phyloP scores from a whole-genome alignment of 2,329 filamentous ascomycete species.

The Leptodontidium sp. region DNA sequence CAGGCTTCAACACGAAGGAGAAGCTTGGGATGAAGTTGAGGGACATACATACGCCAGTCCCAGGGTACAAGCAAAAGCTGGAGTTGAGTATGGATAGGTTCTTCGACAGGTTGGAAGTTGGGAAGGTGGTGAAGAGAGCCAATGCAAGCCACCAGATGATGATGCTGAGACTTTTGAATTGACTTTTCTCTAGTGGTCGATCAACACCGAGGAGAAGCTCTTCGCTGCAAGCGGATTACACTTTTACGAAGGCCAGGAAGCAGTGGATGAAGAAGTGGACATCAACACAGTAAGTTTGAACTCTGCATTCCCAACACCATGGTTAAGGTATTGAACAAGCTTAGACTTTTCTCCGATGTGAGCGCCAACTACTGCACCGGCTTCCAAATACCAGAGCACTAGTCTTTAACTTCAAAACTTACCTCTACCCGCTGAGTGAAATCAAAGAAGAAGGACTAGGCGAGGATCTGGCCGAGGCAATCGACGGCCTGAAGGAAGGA shows the following conservation, averaged over 20 bases:
- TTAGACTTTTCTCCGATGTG: slow-evolving; percentile 59
- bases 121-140: slow-evolving; percentile 60
- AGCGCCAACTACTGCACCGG: slow-evolving; percentile 68
- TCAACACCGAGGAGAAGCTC: slow-evolving; percentile 52
- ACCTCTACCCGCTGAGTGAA: slow-evolving; percentile 62
- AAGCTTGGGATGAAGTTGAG: slow-evolving; percentile 62
- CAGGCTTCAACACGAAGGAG: slow-evolving; percentile 62
- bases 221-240: slow-evolving; percentile 52
- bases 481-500: slow-evolving; percentile 65
- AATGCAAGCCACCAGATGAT: slow-evolving; percentile 50
- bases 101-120: slow-evolving; percentile 61
- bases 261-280: slow-evolving; percentile 52
- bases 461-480: slow-evolving; percentile 61
- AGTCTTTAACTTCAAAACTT: slow-evolving; percentile 70
- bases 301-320: not conserved
- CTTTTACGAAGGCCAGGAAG: slow-evolving; percentile 49
- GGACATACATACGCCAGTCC: slow-evolving; percentile 66
- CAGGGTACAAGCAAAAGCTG: slow-evolving; percentile 63
- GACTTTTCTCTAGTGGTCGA: slow-evolving; percentile 49
- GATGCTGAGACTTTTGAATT: not conserved
- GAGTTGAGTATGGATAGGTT: slow-evolving; percentile 68
- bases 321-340: slow-evolving; percentile 8
- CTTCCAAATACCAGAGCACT: slow-evolving; percentile 61
- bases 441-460: slow-evolving; percentile 64
- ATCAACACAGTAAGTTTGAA: slow-evolving; percentile 51